Evolutionary conservation across 2,329 filamentous ascomycete genomes (phyloP).

Genomic region (Colletotrichum orchidophilum): DNA sequence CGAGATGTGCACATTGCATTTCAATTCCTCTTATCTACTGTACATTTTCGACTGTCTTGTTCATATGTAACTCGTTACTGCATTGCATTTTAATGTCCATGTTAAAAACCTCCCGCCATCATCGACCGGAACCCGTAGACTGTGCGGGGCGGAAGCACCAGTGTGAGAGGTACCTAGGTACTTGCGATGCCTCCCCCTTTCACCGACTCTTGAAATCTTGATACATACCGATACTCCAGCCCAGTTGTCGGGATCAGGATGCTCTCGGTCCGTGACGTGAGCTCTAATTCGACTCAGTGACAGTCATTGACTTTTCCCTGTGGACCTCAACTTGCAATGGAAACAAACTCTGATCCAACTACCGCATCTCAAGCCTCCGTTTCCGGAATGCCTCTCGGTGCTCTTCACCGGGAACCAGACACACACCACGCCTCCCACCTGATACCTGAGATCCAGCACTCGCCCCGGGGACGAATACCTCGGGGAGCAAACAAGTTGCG

Average conservation of each 20-base stretch:
- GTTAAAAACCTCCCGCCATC: not conserved
- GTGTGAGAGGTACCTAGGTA: not conserved
- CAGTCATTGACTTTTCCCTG: not conserved
- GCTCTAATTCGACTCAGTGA: not conserved
- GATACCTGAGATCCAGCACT: not conserved
- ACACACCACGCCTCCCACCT: not conserved
- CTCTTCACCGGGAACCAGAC: not conserved
- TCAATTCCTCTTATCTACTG: too few relatives aligned
- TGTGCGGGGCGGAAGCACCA: constrained; percentile 12
- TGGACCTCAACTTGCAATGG: not conserved
- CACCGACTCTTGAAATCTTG: constrained; percentile 11
- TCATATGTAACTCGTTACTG: not conserved
- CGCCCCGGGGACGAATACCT: too few relatives aligned
- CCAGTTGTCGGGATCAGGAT: not conserved
- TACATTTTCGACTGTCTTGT: too few relatives aligned
- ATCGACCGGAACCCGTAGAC: not conserved
- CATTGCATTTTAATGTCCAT: not conserved
- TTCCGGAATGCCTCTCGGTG: not conserved
- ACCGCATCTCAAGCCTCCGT: not conserved
- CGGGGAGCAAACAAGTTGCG: not conserved
- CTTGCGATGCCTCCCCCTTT: constrained; percentile 1
- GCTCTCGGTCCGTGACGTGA: not conserved
- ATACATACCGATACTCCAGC: not conserved
- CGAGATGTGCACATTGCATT: too few relatives aligned
- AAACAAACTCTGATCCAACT: not conserved